Conservation (phyloP, 2,329 filamentous ascomycete genomes). For the Alternaria solani region DNA sequence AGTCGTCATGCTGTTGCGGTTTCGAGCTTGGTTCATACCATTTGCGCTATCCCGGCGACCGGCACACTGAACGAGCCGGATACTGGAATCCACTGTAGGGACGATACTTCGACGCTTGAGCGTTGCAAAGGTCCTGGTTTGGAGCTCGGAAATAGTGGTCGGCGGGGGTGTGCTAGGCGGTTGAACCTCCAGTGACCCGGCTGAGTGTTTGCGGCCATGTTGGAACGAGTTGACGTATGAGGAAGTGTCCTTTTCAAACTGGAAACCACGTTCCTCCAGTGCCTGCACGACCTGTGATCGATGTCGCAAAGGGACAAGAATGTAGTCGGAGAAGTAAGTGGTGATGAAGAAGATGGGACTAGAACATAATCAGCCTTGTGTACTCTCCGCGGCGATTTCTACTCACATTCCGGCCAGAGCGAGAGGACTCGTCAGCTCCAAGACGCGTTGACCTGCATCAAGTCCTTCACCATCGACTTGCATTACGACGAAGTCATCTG, state of each 20-base stretch:
- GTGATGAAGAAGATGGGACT: constrained; percentile 97
- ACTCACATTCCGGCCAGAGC: constrained; percentile 85
- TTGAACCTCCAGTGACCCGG: constrained; percentile 57
- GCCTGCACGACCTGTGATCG: constrained; percentile 77
- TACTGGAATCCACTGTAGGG: constrained; percentile 71
- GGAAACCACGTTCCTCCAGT: constrained; percentile 80
- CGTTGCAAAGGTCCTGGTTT: constrained; percentile 82
- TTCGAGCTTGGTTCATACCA: constrained; percentile 34
- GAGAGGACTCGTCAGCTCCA: constrained; percentile 89
- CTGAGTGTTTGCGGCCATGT: constrained; percentile 57
- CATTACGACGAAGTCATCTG: constrained; percentile 86
- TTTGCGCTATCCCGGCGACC: constrained; percentile 61
- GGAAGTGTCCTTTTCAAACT: constrained; percentile 72
- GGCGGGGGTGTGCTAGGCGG: constrained; percentile 77
- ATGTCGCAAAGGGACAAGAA: constrained; percentile 82
- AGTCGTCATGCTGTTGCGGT: constrained; percentile 40
- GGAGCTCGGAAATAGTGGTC: constrained; percentile 78
- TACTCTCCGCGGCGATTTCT: not conserved
- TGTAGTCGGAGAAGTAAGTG: constrained; percentile 97
- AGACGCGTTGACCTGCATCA: constrained; percentile 87
- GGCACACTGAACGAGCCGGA: constrained; percentile 84
- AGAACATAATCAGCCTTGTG: constrained; percentile 10
- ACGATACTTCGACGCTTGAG: constrained; percentile 79
- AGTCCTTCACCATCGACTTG: constrained; percentile 89
- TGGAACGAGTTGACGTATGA: constrained; percentile 68